These are phyloP conservation scores for Incumbomyces lentus DNA, from an alignment of 2,329 filamentous ascomycete species.

Conservation along the genomic window DNA sequence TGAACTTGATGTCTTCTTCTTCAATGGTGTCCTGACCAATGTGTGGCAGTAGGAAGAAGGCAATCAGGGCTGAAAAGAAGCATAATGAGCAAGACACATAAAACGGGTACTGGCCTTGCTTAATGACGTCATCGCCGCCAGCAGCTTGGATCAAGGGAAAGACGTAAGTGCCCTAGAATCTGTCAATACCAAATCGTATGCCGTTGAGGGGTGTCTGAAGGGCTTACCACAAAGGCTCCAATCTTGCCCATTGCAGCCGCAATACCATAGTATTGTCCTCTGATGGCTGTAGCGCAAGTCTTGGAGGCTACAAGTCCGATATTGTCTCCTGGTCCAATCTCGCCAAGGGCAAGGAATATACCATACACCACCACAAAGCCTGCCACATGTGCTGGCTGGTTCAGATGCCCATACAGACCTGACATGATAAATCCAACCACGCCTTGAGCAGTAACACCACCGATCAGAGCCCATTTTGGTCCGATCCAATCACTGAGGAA, in stretches of 20 bases:
- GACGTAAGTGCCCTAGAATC: slow-evolving; percentile 56
- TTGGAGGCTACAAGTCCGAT: slow-evolving; percentile 81
- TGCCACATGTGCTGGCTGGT: slow-evolving; percentile 54
- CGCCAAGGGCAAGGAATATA: slow-evolving; percentile 66
- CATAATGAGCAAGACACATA: slow-evolving; percentile 72
- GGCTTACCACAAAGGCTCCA: slow-evolving; percentile 68
- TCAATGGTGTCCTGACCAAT: slow-evolving; percentile 71
- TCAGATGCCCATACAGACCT: slow-evolving; percentile 62
- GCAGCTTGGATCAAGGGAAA: slow-evolving; percentile 57
- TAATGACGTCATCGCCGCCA: slow-evolving; percentile 44
- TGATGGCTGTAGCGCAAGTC: slow-evolving; percentile 77
- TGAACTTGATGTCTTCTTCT: slow-evolving; percentile 64
- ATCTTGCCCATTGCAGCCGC: slow-evolving; percentile 37
- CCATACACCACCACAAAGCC: slow-evolving; percentile 72
- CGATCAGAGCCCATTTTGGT: slow-evolving; percentile 60
- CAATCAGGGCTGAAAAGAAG: slow-evolving; percentile 59
- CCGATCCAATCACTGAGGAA: slow-evolving; percentile 70
- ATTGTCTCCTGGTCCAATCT: slow-evolving; percentile 81
- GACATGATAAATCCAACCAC: slow-evolving; percentile 84
- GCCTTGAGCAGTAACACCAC: slow-evolving; percentile 63
- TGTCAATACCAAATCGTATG: slow-evolving; percentile 26
- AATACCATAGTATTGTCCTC: slow-evolving; percentile 59
- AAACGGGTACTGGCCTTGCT: slow-evolving; percentile 74
- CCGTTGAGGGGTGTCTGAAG: slow-evolving; percentile 53
- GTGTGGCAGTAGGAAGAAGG: slow-evolving; percentile 59